Evolutionary conservation across 2,329 filamentous ascomycete genomes (phyloP), one percentile per base, ranked within the genome.

Genomic region (Fusarium sp.): DNA sequence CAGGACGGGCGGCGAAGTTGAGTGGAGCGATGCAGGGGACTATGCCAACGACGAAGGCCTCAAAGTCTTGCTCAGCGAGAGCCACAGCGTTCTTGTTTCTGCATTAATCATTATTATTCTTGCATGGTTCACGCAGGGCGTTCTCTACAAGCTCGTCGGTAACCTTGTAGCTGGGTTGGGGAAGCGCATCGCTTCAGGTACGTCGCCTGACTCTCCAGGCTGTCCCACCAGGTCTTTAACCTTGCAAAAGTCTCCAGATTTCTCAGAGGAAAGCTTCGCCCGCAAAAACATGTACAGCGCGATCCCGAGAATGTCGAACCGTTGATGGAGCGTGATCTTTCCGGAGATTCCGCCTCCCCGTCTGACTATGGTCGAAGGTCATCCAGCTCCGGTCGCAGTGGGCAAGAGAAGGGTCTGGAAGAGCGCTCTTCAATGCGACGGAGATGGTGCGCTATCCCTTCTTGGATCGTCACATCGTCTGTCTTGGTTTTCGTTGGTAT

Each of bases 1-100:
- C 66, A 73, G 77, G 63, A 80, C 80, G 18, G 80, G 80, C n/a
- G 78, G 78, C 62, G 78, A 81, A 60, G 68, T 81, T n/a, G 75
- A 80, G 56, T 81, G 80, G 80, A 68, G 65, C 18, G 80, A 81
- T 63, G 80, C 77, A 10, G 67, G 76, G 20, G 64, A 76, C 36
- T 80, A 80, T 58, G 78, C 80, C 33, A 70, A 75, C 25, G 78
- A 77, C 35, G 79, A 81, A 47, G 79, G 74, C 33, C 70, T 79
- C 50, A 80, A 80, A 63, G 80, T 81, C 33, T 62, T 81, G 18
- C 60, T 81, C 18, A 80, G 78, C 64, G 80, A 79, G 40, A 74
- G 78, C 18, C 66, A 64, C 38, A 72, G 75, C n/a, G 76, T 79
- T 4, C 10, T 77, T 38, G 67, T 73, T 20, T 69, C 75, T 54